A percentile compares a stretch with the other conserved stretches of the same genome.
Evolutionary conservation across 495 filamentous ascomycete species (phyloP).

Genomic region (Gamarada debralockiae): DNA sequence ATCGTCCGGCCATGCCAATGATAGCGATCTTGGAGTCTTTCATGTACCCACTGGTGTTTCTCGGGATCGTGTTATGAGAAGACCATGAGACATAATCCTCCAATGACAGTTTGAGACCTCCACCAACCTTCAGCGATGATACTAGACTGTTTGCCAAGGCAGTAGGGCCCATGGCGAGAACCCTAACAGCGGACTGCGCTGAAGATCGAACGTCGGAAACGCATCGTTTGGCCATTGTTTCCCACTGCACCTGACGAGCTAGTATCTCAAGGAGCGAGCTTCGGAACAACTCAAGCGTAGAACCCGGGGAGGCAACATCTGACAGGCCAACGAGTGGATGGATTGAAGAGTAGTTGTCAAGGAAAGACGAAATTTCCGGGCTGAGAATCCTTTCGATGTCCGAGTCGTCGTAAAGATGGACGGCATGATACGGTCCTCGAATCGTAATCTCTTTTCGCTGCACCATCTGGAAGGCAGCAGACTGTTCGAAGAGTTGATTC

Average conservation of each 20-base stretch:
- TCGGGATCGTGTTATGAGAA: constrained; percentile 58
- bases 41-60: constrained; percentile 72
- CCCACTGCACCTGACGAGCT: too few relatives aligned
- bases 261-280: constrained; percentile 12
- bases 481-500: constrained; percentile 50
- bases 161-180: constrained; percentile 12
- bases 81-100: constrained; percentile 43
- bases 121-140: constrained; percentile 34
- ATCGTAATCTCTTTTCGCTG: constrained; percentile 63
- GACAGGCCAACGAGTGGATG: too few relatives aligned
- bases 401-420: constrained; percentile 54
- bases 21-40: constrained; percentile 46
- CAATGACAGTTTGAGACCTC: constrained; percentile 36
- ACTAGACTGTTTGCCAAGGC: constrained; percentile 32
- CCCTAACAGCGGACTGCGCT: not conserved
- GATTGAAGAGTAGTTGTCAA: constrained; percentile 9
- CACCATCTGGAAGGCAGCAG: constrained; percentile 26
- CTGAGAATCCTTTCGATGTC: constrained; percentile 13
- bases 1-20: constrained; percentile 31
- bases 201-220: constrained; percentile 4
- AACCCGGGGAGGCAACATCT: not conserved
- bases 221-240: too few relatives aligned
- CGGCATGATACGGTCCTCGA: constrained; percentile 77
- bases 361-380: not conserved
- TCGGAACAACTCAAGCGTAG: constrained; percentile 11